Conservation (phyloP, 805 yeast genomes). For the Peterozyma xylosa region DNA sequence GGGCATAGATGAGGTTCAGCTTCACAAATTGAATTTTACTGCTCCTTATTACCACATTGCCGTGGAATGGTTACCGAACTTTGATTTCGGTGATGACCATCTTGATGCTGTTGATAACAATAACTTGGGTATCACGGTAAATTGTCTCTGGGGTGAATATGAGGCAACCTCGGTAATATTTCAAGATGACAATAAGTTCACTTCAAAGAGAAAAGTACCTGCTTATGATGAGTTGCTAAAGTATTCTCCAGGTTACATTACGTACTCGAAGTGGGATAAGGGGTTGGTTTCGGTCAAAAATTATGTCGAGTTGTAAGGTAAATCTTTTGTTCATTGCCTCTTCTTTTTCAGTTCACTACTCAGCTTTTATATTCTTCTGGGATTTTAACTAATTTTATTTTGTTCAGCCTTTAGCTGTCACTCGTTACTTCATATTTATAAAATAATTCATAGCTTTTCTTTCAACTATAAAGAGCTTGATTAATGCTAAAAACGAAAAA, state of each 20-base stretch:
- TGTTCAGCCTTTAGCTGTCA: too few species aligned
- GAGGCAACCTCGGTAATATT: slow-evolving; percentile 32
- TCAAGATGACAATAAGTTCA: slow-evolving; percentile 28
- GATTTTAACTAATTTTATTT: too few species aligned
- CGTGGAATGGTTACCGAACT: slow-evolving; percentile 65
- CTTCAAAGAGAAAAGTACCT: slow-evolving; percentile 40
- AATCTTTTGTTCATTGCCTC: neutral
- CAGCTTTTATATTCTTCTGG: neutral
- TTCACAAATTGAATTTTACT: slow-evolving; percentile 62
- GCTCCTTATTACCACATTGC: slow-evolving; percentile 47
- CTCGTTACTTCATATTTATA: too few species aligned
- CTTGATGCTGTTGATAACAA: slow-evolving; percentile 25
- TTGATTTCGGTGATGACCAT: slow-evolving; percentile 27
- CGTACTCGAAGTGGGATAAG: slow-evolving; percentile 56
- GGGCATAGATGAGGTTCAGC: slow-evolving; percentile 58
- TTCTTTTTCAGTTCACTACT: neutral
- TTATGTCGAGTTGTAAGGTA: slow-evolving; percentile 32
- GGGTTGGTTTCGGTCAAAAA: slow-evolving; percentile 62
- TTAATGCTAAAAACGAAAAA: too few species aligned
- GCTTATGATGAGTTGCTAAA: slow-evolving; percentile 65
- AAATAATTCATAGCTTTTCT: too few species aligned
- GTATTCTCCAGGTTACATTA: slow-evolving; percentile 57
- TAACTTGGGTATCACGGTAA: slow-evolving; percentile 47
- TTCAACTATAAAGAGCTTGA: too few species aligned
- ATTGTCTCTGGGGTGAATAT: slow-evolving; percentile 78